Conservation (phyloP, 352 stramenopile species). For the Stephanocyclus meneghinianus region DNA sequence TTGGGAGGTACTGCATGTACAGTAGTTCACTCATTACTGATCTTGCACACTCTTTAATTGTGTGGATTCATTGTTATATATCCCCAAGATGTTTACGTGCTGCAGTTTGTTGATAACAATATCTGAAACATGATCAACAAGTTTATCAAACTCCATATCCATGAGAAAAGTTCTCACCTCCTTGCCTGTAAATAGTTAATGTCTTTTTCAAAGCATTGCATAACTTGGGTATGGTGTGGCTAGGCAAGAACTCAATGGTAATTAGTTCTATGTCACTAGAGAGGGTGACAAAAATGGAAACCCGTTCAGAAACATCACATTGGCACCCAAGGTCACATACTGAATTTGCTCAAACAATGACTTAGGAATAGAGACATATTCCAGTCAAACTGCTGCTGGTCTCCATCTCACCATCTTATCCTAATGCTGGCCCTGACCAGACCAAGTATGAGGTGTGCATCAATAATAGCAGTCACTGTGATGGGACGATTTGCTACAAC, state of each 20-base stretch:
- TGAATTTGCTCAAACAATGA: neutral
- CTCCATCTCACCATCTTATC: neutral
- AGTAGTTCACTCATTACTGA: neutral
- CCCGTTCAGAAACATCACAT: constrained; percentile 6
- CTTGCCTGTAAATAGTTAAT: neutral
- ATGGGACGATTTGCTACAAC: neutral
- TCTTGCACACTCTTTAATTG: neutral
- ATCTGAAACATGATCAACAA: neutral
- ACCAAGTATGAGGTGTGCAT: neutral
- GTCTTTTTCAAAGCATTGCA: neutral
- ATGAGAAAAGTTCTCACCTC: neutral
- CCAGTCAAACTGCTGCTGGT: neutral
- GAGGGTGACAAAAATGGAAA: neutral
- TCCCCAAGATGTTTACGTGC: neutral
- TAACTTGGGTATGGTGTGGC: neutral
- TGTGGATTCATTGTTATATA: neutral
- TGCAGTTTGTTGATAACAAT: neutral
- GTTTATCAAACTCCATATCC: neutral
- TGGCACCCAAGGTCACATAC: neutral
- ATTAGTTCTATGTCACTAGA: neutral
- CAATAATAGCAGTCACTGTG: neutral
- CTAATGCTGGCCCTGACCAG: neutral
- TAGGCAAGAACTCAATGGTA: neutral
- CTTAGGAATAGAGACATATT: neutral
- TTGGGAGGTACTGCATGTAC: neutral